A percentile compares a stretch with the other conserved stretches of the same genome.
These are phyloP conservation scores for Cordyceps sp. DNA, from an alignment of 2,329 filamentous ascomycete species.

Conservation along the genomic window DNA sequence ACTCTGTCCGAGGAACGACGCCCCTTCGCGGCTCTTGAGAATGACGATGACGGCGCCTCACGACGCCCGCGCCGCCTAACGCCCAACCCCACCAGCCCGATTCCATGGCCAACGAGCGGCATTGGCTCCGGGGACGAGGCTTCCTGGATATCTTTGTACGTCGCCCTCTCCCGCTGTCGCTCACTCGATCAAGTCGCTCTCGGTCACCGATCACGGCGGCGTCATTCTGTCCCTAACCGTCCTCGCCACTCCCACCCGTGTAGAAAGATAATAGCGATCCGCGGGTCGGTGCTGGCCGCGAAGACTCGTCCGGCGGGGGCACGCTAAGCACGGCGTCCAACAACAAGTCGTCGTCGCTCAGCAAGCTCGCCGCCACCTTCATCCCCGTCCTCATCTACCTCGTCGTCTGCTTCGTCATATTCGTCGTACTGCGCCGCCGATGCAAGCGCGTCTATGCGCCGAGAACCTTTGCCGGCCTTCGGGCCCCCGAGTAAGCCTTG, in stretches of 20 bases:
- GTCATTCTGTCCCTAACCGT: neutral
- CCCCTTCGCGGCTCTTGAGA: too few relatives aligned
- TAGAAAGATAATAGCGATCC: constrained; percentile 9
- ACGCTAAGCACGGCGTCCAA: constrained; percentile 15
- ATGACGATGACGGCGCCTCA: constrained; percentile 1
- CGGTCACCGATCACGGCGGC: too few relatives aligned
- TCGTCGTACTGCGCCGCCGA: constrained; percentile 29
- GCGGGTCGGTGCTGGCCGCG: constrained; percentile 16
- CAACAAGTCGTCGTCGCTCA: constrained; percentile 17
- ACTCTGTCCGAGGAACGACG: too few relatives aligned
- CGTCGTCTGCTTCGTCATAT: constrained; percentile 30
- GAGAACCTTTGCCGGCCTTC: constrained; percentile 30
- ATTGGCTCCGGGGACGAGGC: constrained; percentile 1
- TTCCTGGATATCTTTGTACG: constrained; percentile 3
- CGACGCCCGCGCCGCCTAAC: constrained; percentile 1
- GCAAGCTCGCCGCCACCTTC: constrained; percentile 30
- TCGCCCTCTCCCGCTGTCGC: too few relatives aligned
- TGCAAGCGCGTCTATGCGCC: constrained; percentile 37
- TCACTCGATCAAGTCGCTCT: too few relatives aligned
- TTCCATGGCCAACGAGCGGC: neutral
- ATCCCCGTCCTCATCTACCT: constrained; percentile 35
- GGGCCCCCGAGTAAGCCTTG: constrained; percentile 20
- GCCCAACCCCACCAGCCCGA: neutral
- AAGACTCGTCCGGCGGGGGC: constrained; percentile 14
- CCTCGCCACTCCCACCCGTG: neutral